Evolutionary conservation across 2,329 filamentous ascomycete species (phyloP).

Genomic region (Penicillium hesseltinei): DNA sequence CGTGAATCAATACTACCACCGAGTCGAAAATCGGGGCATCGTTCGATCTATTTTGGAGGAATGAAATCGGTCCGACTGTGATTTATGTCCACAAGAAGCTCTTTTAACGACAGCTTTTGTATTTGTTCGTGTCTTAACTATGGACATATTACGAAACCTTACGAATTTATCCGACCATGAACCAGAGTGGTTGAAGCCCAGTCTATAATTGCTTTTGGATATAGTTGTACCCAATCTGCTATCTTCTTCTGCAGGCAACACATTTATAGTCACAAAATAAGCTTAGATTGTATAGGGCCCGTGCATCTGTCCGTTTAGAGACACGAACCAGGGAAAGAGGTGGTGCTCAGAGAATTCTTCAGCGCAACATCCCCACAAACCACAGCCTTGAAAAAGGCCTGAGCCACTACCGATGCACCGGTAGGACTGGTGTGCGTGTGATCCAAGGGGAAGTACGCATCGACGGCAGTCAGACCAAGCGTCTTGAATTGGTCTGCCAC

Average conservation of each 20-base stretch:
- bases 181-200: neutral
- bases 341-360: conserved; percentile 34
- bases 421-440: conserved; percentile 61
- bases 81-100: neutral
- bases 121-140: conserved; percentile 3
- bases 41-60: conserved; percentile 36
- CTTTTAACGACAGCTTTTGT: conserved; percentile 1
- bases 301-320: conserved; percentile 14
- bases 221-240: neutral
- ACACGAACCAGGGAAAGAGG: conserved; percentile 29
- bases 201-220: no score
- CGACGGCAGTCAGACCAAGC: conserved; percentile 51
- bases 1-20: conserved; percentile 39
- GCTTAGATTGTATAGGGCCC: neutral
- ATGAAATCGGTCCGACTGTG: neutral
- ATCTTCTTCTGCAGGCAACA: neutral
- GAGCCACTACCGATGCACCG: conserved; percentile 56
- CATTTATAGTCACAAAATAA: neutral
- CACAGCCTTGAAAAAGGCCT: conserved; percentile 59
- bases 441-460: conserved; percentile 57
- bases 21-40: conserved; percentile 39
- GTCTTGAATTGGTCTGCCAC: conserved; percentile 54
- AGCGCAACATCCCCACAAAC: conserved; percentile 50
- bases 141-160: conserved; percentile 15
- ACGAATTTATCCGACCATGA: conserved; percentile 2